Evolutionary conservation across 2,329 filamentous ascomycete species (phyloP).

Genomic region (Dactylellina haptotyla): DNA sequence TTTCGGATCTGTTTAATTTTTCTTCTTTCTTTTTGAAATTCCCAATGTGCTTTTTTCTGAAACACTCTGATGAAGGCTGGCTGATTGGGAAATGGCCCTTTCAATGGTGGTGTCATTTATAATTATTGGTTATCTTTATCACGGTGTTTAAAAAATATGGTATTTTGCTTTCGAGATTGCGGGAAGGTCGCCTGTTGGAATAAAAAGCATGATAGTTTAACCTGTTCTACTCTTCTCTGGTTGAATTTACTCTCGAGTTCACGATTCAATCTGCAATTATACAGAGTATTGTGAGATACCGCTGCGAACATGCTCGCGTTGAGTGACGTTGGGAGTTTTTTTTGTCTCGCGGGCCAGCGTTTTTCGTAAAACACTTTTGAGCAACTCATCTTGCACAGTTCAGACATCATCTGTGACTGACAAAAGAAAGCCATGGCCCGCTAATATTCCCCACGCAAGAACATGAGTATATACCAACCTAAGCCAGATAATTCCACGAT

Average conservation of each 20-base stretch:
- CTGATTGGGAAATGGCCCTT: not conserved
- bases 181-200: not conserved
- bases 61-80: not conserved
- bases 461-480: constrained; percentile 19
- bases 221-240: not conserved
- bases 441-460: constrained; percentile 1
- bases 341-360: too few relatives aligned
- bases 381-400: too few relatives aligned
- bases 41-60: not conserved
- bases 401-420: too few relatives aligned
- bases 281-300: too few relatives aligned
- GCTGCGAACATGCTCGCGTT: too few relatives aligned
- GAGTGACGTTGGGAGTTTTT: not conserved
- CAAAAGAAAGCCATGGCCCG: too few relatives aligned
- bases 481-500: not conserved
- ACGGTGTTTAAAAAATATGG: too few relatives aligned
- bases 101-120: not conserved
- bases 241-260: not conserved
- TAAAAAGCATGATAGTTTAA: constrained; percentile 1
- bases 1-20: not conserved
- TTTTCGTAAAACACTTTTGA: too few relatives aligned
- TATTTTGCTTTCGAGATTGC: not conserved
- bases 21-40: not conserved
- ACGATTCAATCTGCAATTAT: too few relatives aligned
- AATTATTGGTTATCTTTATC: too few relatives aligned